Percentiles rank a stretch among this genome's conserved stretches.
Conservation (phyloP, 768 basidiomycete species). For the Mycena maculata region DNA sequence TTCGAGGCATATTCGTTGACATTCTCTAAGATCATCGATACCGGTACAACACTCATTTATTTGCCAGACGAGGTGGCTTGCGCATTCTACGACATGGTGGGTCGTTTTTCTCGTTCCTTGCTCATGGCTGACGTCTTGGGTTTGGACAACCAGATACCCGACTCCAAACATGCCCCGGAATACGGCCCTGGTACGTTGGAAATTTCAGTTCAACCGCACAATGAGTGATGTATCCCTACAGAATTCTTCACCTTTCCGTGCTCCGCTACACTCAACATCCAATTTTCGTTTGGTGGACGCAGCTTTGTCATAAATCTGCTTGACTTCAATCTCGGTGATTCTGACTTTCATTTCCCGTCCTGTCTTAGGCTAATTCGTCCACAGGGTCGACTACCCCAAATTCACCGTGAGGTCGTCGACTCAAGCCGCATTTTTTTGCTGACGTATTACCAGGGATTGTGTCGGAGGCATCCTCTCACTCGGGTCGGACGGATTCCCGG, state of each 20-base stretch:
- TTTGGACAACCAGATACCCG: slow-evolving; percentile 58
- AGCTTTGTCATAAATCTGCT: slow-evolving; percentile 53
- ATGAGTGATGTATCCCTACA: slow-evolving; percentile 18
- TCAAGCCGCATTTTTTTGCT: neutral
- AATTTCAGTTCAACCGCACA: neutral
- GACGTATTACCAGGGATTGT: slow-evolving; percentile 55
- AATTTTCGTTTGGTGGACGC: slow-evolving; percentile 58
- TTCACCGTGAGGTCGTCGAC: slow-evolving; percentile 39
- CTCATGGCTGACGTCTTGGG: neutral
- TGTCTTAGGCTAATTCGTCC: neutral
- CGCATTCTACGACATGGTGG: slow-evolving; percentile 59
- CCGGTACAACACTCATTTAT: slow-evolving; percentile 76
- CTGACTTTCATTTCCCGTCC: neutral
- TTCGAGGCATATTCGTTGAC: neutral
- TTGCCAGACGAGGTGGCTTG: slow-evolving; percentile 56
- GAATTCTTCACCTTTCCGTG: slow-evolving; percentile 72
- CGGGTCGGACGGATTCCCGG: slow-evolving; percentile 54
- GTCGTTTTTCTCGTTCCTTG: slow-evolving; percentile 2
- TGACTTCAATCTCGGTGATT: slow-evolving; percentile 69
- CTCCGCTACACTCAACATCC: slow-evolving; percentile 44
- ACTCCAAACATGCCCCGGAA: slow-evolving; percentile 52
- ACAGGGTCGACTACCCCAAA: slow-evolving; percentile 38
- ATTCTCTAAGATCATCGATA: slow-evolving; percentile 68
- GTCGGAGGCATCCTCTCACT: slow-evolving; percentile 66
- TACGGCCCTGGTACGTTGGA: slow-evolving; percentile 54